Conservation (phyloP, 768 basidiomycete species). For the Rhodotorula taiwanensis region DNA sequence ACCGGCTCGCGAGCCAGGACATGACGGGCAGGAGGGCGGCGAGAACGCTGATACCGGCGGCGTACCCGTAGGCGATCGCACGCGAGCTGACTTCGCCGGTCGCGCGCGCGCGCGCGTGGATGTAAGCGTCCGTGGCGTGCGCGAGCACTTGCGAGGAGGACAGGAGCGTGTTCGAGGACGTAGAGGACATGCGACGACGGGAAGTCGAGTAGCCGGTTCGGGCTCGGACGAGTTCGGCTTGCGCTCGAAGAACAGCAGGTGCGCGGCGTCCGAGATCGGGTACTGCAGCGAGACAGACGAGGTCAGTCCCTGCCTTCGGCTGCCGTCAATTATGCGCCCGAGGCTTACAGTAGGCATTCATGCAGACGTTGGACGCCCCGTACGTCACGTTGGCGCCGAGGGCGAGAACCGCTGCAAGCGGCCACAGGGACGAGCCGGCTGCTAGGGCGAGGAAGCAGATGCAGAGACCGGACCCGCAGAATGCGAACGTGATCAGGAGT, state of each 20-base stretch:
- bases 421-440: slow-evolving; percentile 64
- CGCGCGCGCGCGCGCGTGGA: background rate
- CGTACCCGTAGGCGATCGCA: slow-evolving; percentile 38
- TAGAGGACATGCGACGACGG: background rate
- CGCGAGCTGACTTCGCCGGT: slow-evolving; percentile 41
- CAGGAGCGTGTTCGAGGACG: background rate
- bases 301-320: background rate
- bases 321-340: background rate
- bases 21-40: slow-evolving; percentile 68
- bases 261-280: slow-evolving; percentile 13
- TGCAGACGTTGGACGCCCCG: slow-evolving; percentile 75
- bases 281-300: slow-evolving; percentile 58
- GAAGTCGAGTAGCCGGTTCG: background rate
- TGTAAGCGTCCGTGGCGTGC: slow-evolving; percentile 32
- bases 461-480: slow-evolving; percentile 62
- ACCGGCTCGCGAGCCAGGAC: slow-evolving; percentile 42
- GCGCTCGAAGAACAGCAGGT: background rate
- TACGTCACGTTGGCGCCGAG: slow-evolving; percentile 77
- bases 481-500: slow-evolving; percentile 67
- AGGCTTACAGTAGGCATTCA: slow-evolving; percentile 66
- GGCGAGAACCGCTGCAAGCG: slow-evolving; percentile 61
- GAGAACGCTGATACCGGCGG: slow-evolving; percentile 67
- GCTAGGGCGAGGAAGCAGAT: slow-evolving; percentile 66
- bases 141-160: slow-evolving; percentile 56
- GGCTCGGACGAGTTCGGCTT: background rate